Conservation (phyloP, 106 monocot species). For the Allium cepa region DNA sequence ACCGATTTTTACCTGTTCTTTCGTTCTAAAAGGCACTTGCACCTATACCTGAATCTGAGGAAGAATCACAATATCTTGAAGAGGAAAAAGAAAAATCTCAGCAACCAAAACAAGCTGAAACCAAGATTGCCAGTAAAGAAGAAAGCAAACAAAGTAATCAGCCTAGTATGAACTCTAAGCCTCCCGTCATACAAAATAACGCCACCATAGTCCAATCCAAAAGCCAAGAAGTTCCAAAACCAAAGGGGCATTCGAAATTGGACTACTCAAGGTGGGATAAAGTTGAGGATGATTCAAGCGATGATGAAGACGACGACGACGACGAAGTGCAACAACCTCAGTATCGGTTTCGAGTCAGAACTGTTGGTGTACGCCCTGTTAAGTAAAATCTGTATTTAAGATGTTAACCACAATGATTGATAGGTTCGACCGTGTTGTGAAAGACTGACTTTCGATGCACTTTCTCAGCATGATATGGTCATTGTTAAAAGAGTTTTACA, state of each 20-base stretch:
- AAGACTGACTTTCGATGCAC: neutral
- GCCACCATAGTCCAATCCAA: conserved; percentile 13
- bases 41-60: conserved; percentile 86
- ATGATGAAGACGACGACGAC: conserved; percentile 70
- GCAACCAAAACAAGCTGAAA: neutral
- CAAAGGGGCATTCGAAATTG: conserved; percentile 80
- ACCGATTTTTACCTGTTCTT: neutral
- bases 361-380: conserved; percentile 63
- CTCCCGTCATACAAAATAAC: conserved; percentile 5
- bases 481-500: too few relatives aligned
- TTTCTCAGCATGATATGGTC: too few relatives aligned
- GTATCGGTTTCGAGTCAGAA: conserved; percentile 78
- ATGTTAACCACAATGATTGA: neutral
- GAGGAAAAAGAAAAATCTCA: conserved; percentile 30
- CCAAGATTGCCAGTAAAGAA: neutral
- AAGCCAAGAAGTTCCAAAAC: conserved; percentile 80
- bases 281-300: conserved; percentile 81
- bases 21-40: conserved; percentile 51
- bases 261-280: conserved; percentile 95
- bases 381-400: conserved; percentile 27
- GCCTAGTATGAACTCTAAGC: conserved; percentile 1
- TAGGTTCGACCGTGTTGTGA: neutral
- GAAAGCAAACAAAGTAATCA: conserved; percentile 3
- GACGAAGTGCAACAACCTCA: conserved; percentile 58
- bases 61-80: conserved; percentile 41